Evolutionary conservation across 1,139 yeast genomes (phyloP), one percentile per base, ranked within the genome.

Genomic region (Suhomyces guaymorum): DNA sequence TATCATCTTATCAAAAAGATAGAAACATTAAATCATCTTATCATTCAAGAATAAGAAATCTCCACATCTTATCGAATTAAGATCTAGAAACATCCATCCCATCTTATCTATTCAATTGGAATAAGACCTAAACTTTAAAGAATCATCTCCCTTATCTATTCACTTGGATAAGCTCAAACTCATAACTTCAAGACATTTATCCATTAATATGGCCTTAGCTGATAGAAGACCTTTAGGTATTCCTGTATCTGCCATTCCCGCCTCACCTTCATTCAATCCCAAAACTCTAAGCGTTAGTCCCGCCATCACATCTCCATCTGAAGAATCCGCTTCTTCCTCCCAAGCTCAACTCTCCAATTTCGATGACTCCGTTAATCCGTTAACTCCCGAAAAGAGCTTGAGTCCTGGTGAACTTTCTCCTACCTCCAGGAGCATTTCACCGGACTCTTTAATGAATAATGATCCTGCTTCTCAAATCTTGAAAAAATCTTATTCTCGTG

Each of bases 181-280:
- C n/a, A n/a, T n/a, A n/a, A n/a, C n/a, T n/a, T n/a, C n/a, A n/a
- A n/a, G n/a, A n/a, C n/a, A n/a, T n/a, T n/a, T n/a, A n/a, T n/a
- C n/a, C 18, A 21, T n/a, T 24, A 55, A 35, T 32, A 74, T 74
- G 80, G 80, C 80, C 39, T 65, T 74, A 61, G 77, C 80, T 48
- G 77, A 73, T 51, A 73, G 78, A 72, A 70, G 78, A 68, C 78
- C 79, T 30, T 65, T 72, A 43, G 74, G 71, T 32, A 57, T 70
- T 42, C 64, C 73, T 23, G 64, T 66, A 31, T 47, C 61, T 37
- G 57, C 70, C 17, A 51, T 67, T 14, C 63, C 70, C 12, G 61
- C 73, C 12, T 66, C 75, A 4, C 77, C 78, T 9, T 60, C 75
- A 7, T 73, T 66, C 50, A 64, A 67, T 47, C 70, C 78, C 13